Evolutionary conservation across 495 filamentous ascomycete genomes (phyloP), one percentile per base, ranked within the genome.

Genomic region (Cryomyces minteri): DNA sequence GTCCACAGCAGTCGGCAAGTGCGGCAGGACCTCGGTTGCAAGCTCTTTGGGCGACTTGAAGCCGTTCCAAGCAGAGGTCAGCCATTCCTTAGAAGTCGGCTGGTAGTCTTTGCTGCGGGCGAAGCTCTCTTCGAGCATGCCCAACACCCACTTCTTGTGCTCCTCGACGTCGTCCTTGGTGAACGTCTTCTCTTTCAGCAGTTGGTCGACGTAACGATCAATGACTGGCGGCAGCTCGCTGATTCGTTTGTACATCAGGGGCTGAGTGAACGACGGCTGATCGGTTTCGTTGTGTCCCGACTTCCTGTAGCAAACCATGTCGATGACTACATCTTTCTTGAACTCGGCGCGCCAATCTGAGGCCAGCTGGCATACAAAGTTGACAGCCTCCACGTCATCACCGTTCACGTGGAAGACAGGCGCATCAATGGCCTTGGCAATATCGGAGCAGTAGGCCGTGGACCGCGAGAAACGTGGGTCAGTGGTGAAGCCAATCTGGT

Each of bases 401-500:
- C 81, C 90, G 60, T 98, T 98, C 51, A 98, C 90, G 70, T 98
- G 90, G 76, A 98, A 98, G 33, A 98, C 84, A 32, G 90, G 90
- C 10, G 90, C 92, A 52, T 98, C 92, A 53, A 96, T 94, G 28
- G 88, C 80, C 71, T 96, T 98, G 58, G 90, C 92, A 58, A 98
- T 94, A 63, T 98, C 90, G 12, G 90, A 94, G 67, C 90, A 98
- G 72, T 98, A 98, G 45, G 90, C 84, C 41, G 90, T 98, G 25
- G 90, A 98, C 53, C 90, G 86, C 54, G 90, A 75, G 61, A 88
- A 96, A 47, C 90, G 87, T 52, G 90, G 90, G 61, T 98, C 90
- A n/a, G 90, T 98, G 45, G 90, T 98, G 72, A 98, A 98, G 61
- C 90, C 90, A 61, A 98, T 98, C 70, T 98, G 90, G 73, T 98